A percentile compares a stretch with the other conserved stretches of the same genome.
phyloP scores from a whole-genome alignment of 352 stramenopile genomes.

The Pythium dissotocum region DNA sequence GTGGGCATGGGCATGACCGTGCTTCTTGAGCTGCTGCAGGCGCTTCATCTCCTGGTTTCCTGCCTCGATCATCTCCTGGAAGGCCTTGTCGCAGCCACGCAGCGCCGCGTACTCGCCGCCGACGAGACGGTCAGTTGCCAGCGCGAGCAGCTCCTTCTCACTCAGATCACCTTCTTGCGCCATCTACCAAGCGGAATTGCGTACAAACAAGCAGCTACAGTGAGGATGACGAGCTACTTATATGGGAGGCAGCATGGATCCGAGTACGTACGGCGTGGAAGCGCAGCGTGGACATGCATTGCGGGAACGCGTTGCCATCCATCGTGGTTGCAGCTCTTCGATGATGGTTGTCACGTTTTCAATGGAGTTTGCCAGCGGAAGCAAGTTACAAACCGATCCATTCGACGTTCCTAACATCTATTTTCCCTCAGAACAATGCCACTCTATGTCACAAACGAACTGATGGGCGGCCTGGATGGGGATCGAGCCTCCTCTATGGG shows the following conservation, averaged over 20 bases:
- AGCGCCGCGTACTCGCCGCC: constrained; percentile 45
- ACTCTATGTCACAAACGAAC: constrained; percentile 8
- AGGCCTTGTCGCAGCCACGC: constrained; percentile 52
- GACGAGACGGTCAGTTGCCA: constrained; percentile 43
- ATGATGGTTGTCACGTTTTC: constrained; percentile 5
- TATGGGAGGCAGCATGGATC: neutral
- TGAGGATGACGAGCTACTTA: neutral
- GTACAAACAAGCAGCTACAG: neutral
- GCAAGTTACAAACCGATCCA: constrained; percentile 7
- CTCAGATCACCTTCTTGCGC: constrained; percentile 29
- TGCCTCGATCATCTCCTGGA: constrained; percentile 47
- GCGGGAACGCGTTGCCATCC: constrained; percentile 44
- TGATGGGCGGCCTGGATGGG: neutral
- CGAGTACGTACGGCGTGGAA: constrained; percentile 55
- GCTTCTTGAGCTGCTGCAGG: constrained; percentile 15
- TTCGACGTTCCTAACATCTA: constrained; percentile 10
- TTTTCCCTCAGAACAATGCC: constrained; percentile 6
- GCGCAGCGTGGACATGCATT: constrained; percentile 59
- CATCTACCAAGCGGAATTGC: constrained; percentile 23
- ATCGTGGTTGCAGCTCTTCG: constrained; percentile 4
- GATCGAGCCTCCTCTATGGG: neutral
- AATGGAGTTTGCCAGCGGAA: too few species aligned
- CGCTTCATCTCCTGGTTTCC: constrained; percentile 25
- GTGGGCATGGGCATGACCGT: neutral
- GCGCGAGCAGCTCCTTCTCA: constrained; percentile 41